These are phyloP conservation scores for Neurospora sp. DNA, from an alignment of 495 filamentous ascomycete species.

Conservation along the genomic window DNA sequence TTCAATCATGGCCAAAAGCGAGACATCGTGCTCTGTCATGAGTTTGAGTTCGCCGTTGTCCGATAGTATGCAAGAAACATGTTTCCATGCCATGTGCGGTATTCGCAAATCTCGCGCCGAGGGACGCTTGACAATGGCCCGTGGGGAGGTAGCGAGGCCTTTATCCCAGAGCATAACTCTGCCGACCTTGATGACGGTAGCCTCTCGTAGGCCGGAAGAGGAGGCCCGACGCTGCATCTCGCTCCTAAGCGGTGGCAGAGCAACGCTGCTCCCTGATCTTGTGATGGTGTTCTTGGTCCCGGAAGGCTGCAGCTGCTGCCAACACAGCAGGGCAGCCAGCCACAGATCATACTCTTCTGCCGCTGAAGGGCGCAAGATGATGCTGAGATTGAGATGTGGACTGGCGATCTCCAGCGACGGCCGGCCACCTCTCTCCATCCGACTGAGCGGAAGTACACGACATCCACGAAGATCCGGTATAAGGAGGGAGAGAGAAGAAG, in stretches of 20 bases:
- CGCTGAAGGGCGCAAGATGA: conserved; percentile 65
- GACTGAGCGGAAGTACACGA: conserved; percentile 52
- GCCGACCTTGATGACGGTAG: conserved; percentile 92
- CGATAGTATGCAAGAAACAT: conserved; percentile 84
- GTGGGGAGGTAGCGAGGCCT: conserved; percentile 41
- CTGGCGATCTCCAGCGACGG: conserved; percentile 69
- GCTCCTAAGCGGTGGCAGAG: conserved; percentile 23
- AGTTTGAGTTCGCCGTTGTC: conserved; percentile 95
- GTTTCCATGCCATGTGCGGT: conserved; percentile 54
- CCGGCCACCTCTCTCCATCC: conserved; percentile 27
- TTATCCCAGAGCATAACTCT: conserved; percentile 89
- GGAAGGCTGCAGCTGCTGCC: conserved; percentile 73
- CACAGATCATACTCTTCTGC: conserved; percentile 76
- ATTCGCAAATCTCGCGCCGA: conserved; percentile 36
- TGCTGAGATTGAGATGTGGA: conserved; percentile 54
- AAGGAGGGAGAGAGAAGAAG: conserved; percentile 36
- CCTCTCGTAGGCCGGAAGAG: conserved; percentile 52
- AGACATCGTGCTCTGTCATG: conserved; percentile 70
- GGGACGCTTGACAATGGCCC: conserved; percentile 40
- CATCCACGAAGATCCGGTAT: conserved; percentile 84
- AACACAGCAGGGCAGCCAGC: conserved; percentile 87
- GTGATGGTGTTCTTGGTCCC: conserved; percentile 15
- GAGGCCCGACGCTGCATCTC: conserved; percentile 64
- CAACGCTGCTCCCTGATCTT: not conserved
- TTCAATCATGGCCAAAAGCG: conserved; percentile 70